phyloP scores from a whole-genome alignment of 306 rosid genomes.

The Medicago arabica region DNA sequence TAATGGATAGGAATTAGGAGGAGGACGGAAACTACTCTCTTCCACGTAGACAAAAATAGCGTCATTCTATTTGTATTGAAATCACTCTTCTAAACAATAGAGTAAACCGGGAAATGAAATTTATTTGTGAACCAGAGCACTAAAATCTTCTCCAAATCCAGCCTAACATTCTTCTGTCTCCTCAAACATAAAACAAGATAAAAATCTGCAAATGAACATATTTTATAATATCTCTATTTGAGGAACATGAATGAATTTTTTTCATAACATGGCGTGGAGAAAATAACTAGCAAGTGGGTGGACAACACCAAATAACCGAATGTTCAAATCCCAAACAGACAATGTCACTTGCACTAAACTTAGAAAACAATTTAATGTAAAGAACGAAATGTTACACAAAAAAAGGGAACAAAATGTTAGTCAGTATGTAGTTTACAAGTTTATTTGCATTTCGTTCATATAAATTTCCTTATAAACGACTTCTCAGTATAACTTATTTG shows the following conservation, averaged over 20 bases:
- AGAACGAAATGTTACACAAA: slow-evolving; percentile 35
- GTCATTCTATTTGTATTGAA: too few species aligned
- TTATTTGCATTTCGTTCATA: slow-evolving; percentile 48
- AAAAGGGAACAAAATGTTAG: slow-evolving; percentile 37
- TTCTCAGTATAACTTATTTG: slow-evolving; percentile 51
- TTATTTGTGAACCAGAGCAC: neutral
- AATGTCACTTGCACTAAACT: slow-evolving; percentile 27
- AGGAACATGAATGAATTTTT: neutral
- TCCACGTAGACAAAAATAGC: too few species aligned
- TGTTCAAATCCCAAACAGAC: slow-evolving; percentile 30
- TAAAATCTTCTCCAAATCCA: neutral
- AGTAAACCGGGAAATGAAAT: too few species aligned
- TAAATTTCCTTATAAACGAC: slow-evolving; percentile 35
- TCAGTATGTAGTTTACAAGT: slow-evolving; percentile 45
- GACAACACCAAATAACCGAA: neutral
- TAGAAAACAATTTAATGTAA: slow-evolving; percentile 33
- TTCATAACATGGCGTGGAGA: neutral
- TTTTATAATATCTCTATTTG: neutral
- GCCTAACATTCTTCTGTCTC: neutral
- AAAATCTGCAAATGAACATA: neutral
- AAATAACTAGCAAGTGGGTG: neutral
- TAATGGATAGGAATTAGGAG: too few species aligned
- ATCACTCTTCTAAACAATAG: too few species aligned
- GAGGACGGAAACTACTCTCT: too few species aligned
- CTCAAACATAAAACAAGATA: neutral